Conservation (phyloP, 2,329 filamentous ascomycete genomes). For the Paracoccidioides brasiliensis region DNA sequence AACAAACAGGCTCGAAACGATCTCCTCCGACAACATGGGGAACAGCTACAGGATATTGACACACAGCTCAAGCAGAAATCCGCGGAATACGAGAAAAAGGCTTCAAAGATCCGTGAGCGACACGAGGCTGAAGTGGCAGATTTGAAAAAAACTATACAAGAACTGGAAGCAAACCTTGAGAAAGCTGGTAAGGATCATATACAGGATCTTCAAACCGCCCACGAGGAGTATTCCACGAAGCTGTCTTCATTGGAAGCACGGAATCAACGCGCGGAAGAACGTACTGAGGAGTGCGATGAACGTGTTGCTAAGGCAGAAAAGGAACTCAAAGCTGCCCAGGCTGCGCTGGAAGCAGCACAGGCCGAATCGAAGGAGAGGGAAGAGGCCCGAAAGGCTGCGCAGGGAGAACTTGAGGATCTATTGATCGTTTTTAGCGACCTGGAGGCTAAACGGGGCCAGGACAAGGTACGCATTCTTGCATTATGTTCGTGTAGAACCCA, state of each 20-base stretch:
- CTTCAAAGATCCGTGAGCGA: constrained; percentile 25
- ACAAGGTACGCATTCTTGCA: constrained; percentile 48
- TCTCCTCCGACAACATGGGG: constrained; percentile 30
- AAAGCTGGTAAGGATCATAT: constrained; percentile 48
- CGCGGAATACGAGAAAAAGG: constrained; percentile 28
- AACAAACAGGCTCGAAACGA: constrained; percentile 32
- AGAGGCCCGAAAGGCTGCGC: constrained; percentile 49
- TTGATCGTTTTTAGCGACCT: constrained; percentile 69
- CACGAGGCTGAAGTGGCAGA: constrained; percentile 52
- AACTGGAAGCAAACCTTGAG: constrained; percentile 37
- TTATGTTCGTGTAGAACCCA: constrained; percentile 7
- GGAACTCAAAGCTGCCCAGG: constrained; percentile 15
- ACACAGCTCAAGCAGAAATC: constrained; percentile 34
- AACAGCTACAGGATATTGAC: constrained; percentile 37
- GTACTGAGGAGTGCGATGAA: constrained; percentile 23
- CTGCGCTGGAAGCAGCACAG: constrained; percentile 22
- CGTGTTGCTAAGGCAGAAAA: constrained; percentile 12
- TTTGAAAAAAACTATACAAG: constrained; percentile 46
- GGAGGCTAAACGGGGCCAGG: constrained; percentile 61
- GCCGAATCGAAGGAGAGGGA: constrained; percentile 37
- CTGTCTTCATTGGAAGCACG: constrained; percentile 37
- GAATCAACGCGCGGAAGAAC: constrained; percentile 31
- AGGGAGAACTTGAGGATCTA: constrained; percentile 66
- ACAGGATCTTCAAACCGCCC: constrained; percentile 46
- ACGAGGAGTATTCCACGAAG: constrained; percentile 38